Evolutionary conservation across 805 yeast genomes (phyloP).

Genomic region (Saccharomycopsis amapae): DNA sequence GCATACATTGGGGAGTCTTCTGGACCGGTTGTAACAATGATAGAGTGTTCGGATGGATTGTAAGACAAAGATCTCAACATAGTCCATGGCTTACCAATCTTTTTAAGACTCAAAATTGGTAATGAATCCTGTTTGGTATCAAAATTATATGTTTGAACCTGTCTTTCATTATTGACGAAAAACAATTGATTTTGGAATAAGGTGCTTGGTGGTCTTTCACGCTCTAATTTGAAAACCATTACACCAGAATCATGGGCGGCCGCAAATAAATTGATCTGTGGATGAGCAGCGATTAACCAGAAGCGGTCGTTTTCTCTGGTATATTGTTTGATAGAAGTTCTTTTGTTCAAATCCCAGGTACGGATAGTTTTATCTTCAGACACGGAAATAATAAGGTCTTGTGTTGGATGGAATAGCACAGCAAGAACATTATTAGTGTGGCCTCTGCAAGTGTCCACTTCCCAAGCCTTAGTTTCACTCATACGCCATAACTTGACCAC

Average conservation of each 20-base stretch:
- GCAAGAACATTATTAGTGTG: slow-evolving; percentile 90
- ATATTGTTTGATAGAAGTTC: slow-evolving; percentile 90
- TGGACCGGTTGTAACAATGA: slow-evolving; percentile 74
- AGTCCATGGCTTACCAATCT: slow-evolving; percentile 79
- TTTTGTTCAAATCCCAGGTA: slow-evolving; percentile 92
- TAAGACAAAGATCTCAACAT: slow-evolving; percentile 79
- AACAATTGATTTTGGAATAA: slow-evolving; percentile 64
- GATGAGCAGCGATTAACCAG: slow-evolving; percentile 89
- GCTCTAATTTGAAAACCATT: slow-evolving; percentile 93
- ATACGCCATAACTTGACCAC: slow-evolving; percentile 94
- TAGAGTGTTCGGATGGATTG: slow-evolving; percentile 86
- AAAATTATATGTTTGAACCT: slow-evolving; percentile 74
- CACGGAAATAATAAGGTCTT: slow-evolving; percentile 85
- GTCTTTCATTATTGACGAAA: slow-evolving; percentile 77
- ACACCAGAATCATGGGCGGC: slow-evolving; percentile 97
- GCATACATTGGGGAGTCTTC: slow-evolving; percentile 64
- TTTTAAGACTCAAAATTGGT: slow-evolving; percentile 79
- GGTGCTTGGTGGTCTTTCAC: slow-evolving; percentile 93
- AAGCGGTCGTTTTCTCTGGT: slow-evolving; percentile 90
- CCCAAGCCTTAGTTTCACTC: slow-evolving; percentile 98
- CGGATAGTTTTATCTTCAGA: slow-evolving; percentile 95
- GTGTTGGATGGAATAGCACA: slow-evolving; percentile 87
- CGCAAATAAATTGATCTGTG: slow-evolving; percentile 85
- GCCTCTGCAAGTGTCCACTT: slow-evolving; percentile 96
- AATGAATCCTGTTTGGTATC: slow-evolving; percentile 54